Evolutionary conservation across 352 stramenopile species (phyloP).

Genomic region (Globisporangium spiculum): DNA sequence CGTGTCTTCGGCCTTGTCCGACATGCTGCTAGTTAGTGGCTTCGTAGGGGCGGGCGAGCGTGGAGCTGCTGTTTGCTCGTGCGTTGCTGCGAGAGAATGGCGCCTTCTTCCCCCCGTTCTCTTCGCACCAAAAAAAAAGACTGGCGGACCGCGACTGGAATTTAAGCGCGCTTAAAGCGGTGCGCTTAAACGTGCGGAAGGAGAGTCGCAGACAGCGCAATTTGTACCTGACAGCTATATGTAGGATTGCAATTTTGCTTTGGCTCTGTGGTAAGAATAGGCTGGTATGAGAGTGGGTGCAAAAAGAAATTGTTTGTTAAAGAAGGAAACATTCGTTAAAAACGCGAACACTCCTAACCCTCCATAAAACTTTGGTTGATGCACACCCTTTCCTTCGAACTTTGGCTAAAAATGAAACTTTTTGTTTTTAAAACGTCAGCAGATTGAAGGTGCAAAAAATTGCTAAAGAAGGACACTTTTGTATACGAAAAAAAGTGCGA

Average conservation of each 20-base stretch:
- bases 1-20: constrained; percentile 73
- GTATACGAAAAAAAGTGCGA: too few species aligned
- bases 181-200: not conserved
- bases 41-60: not conserved
- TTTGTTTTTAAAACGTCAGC: too few species aligned
- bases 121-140: constrained; percentile 22
- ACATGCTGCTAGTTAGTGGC: constrained; percentile 33
- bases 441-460: too few species aligned
- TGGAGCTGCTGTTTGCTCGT: not conserved
- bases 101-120: constrained; percentile 4
- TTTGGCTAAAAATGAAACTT: too few species aligned
- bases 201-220: not conserved
- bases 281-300: too few species aligned
- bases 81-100: constrained; percentile 12
- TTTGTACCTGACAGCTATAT: not conserved
- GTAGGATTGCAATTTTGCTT: not conserved
- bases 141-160: constrained; percentile 20
- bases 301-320: too few species aligned
- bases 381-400: too few species aligned
- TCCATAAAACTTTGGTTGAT: too few species aligned
- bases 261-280: too few species aligned
- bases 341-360: too few species aligned
- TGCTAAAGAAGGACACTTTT: too few species aligned
- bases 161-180: constrained; percentile 34
- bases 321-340: too few species aligned